Base-by-base conservation (phyloP, 768 basidiomycete genomes). In the Boletus rufocinnamomeus region DNA sequence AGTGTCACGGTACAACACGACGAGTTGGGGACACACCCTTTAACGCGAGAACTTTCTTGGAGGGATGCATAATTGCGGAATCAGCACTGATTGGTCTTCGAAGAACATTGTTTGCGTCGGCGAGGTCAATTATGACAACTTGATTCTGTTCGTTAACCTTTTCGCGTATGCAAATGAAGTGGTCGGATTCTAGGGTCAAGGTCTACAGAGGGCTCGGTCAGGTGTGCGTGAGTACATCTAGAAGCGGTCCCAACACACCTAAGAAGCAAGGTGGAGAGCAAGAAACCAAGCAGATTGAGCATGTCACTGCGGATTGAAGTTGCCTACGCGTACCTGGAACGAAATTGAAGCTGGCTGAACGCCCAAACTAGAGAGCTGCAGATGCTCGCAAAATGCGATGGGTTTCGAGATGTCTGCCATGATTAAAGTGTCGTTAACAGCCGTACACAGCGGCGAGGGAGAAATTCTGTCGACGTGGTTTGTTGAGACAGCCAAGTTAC, bases 71-170 rank as follows among this genome's bases (percentile, higher is more conserved):
- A 66, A 99, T 97, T 56, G 97, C 96, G 40, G 93, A 93, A 73
- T 99, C 97, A n/a, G 97, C 97, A 27, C 92, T 90, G 69, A 99
- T 98, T 61, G 95, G 95, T 66, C 95, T 82, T 59, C 95, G 88
- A 56, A 95, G 84, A 67, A 98, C 91, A 88, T 96, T 93, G 79
- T 98, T 98, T 68, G 95, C 93, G 75, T 98, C 93, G 60, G 89
- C 81, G 63, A 99, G 88, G 86, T 98, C 96, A 71, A 99, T 91
- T 72, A 99, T 98, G 72, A 98, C 96, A 63, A 99, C 97, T 77
- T 98, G 95, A 76, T 96, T 94, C 70, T 93, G 88, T 63, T 95
- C 95, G 68, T 90, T 88, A 70, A 93, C 84, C 75, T 94, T 95
- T 80, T 98, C 96, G 56, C 96, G 91, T 60, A 98, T 87, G 74